Evolutionary conservation across 257 asterid species (phyloP), one percentile per base, ranked within the genome.

Genomic region (Asclepias syriaca): DNA sequence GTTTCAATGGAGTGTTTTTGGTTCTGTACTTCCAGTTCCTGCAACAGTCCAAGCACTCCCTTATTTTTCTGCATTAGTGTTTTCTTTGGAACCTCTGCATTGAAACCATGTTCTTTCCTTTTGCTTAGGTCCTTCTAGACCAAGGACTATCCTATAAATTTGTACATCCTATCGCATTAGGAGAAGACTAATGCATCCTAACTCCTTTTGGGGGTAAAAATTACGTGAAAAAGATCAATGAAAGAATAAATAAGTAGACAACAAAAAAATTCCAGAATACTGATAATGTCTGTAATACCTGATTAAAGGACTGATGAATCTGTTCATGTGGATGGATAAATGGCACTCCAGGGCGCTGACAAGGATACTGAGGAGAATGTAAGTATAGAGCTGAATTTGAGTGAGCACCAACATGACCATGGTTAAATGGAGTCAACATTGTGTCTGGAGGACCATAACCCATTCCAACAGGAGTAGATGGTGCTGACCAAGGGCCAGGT

Each of bases 261-360:
- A 29, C 6, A 9, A 9, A 21, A 48, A 63, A 18, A 24, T 48
- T 5, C 64, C 32, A 32, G 14, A 4, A 54, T 56, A 15, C 24
- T 19, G 67, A 43, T 66, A 14, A 56, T 3, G 13, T 37, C 39
- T 46, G 72, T 22, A 72, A 77, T 88, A 92, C 99, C 98, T 88
- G 99, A 79, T 91, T 69, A 84, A 90, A 90, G 69, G 93, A 77
- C 60, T 85, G 97, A 75, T 85, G 96, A 87, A 87, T 84, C 22
- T 85, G 96, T 69, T 95, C 99, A 59, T 87, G 96, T 66, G 90
- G 92, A 73, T 87, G 97, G 69, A 95, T 78, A 75, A 84, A 87
- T 15, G 91, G 85, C 81, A 88, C 65, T 74, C 96, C 98, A 83
- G 99, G 84, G 74, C 70, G 92, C 79, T 92, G 99, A 75, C 87